A percentile compares a stretch with the other conserved stretches of the same genome.
These are phyloP conservation scores for Cladosporium velox DNA, from an alignment of 2,329 filamentous ascomycete genomes.

Conservation along the genomic window DNA sequence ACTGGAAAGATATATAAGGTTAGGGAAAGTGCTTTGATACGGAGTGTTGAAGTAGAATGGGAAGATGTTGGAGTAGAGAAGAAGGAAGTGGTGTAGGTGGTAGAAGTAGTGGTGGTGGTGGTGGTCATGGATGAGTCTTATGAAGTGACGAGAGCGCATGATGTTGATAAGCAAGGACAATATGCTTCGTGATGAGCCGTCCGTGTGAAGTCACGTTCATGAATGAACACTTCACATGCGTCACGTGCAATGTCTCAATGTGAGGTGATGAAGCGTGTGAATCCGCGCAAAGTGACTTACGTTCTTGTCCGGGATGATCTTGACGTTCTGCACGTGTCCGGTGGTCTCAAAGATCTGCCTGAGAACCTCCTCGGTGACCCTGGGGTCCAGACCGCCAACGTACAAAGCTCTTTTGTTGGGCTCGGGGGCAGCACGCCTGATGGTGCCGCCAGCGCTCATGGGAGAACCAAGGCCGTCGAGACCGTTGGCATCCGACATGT, in stretches of 20 bases:
- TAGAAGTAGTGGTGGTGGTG: neutral
- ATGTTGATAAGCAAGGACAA: conserved; percentile 19
- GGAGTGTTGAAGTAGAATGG: neutral
- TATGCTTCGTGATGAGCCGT: conserved; percentile 22
- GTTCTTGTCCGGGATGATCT: conserved; percentile 99
- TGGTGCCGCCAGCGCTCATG: conserved; percentile 75
- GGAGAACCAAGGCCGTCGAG: conserved; percentile 83
- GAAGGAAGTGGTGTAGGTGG: neutral
- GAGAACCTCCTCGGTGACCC: conserved; percentile 93
- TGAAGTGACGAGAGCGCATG: neutral
- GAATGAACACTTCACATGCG: neutral
- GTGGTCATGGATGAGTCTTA: neutral
- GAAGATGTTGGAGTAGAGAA: neutral
- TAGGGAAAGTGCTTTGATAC: neutral
- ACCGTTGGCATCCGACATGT: conserved; percentile 60
- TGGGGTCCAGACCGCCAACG: conserved; percentile 89
- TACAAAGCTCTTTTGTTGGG: conserved; percentile 98
- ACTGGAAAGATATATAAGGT: conserved; percentile 29
- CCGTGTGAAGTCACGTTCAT: neutral
- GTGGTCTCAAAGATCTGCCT: conserved; percentile 99
- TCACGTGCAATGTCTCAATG: conserved; percentile 3
- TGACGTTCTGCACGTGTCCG: conserved; percentile 96
- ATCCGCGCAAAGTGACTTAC: conserved; percentile 58
- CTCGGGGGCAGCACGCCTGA: conserved; percentile 89
- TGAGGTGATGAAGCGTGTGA: conserved; percentile 6